Evolutionary conservation across 306 rosid species (phyloP), one percentile per base, ranked within the genome.

Genomic region (Sechiopsis laciniata): DNA sequence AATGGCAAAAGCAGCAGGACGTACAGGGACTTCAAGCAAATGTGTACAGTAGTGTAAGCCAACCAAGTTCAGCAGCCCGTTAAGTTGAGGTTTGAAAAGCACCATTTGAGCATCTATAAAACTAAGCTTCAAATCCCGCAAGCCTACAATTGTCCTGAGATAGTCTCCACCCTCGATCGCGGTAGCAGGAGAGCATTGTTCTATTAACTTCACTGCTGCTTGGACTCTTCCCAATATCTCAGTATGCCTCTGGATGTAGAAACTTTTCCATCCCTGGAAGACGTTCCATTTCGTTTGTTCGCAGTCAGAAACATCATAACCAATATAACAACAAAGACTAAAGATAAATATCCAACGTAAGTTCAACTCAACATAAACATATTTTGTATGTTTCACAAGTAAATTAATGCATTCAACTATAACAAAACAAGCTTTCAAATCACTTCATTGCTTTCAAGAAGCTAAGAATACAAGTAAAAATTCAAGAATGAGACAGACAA

Each of bases 111-210:
- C 85, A 66, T 93, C 98, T 74, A 84, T 82, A 68, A 83, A 90
- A 59, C 96, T 88, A 79, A 93, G 80, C 76, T 79, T 80, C 71
- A 80, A 57, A 22, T 63, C 82, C 14, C 32, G 26, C 82, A 93
- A 78, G 16, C 62, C 66, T 22, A 60, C 81, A 75, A 93, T 77
- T 13, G 97, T 86, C 58, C 74, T 86, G 57, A 80, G 83, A 81
- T 87, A 86, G 63, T 93, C 88, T 67, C 91, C 75, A 66, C 77
- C 93, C 77, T 90, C 96, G 14, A 92, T 78, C 22, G 91, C 85
- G 45, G 72, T 79, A 70, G 73, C 64, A 15, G 29, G 63, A 9
- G 83, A 80, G 76, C 78, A 80, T 66, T 78, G 81, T 75, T 87
- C 89, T 82, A 88, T 71, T 72, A 82, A 87, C 70, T 79, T 80